Evolutionary conservation across 2,329 filamentous ascomycete species (phyloP), one percentile per base, ranked within the genome.

Genomic region (Gliomastix tumulicola): DNA sequence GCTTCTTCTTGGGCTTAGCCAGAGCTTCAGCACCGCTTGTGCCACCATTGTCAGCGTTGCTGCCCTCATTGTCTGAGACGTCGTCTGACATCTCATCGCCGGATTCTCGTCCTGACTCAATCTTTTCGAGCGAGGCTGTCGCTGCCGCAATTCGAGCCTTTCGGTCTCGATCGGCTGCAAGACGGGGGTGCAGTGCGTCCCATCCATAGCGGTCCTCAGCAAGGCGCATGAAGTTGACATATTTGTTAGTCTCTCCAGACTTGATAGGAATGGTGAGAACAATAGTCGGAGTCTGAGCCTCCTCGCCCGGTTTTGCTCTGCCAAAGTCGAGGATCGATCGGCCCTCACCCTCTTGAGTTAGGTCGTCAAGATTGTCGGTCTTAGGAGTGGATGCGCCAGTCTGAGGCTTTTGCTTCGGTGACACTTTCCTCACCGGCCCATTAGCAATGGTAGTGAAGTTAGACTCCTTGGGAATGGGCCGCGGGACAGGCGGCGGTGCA

Each of bases 131-230:
- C 1, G 85, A 87, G 2, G 87, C 87, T n/a, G 86, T 83, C 1
- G 88, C 88, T 5, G 88, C 88, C 6, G 87, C 88, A 36, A 96
- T 89, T 38, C 88, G 83, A 15, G 88, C 84, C 48, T 94, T 82
- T 38, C 88, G 83, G 49, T 94, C 88, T 44, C 86, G 82, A 45
- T 92, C 87, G 21, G 89, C 89, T 3, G 92, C 92, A 43, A 94
- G 73, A 7, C 89, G 84, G 21, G 92, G 92, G 55, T 97, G 89
- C 23, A 97, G 71, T 1, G 90, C 92, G 43, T 94, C 88, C 71
- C 90, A 95, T 18, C 92, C 92, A 56, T 96, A 97, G 43, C 83
- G 84, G 44, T 94, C 88, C 60, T 95, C 88, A 10, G 94, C 92
- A 60, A 97, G 72, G 31, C 88, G 86, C 51, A 90, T 89, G 46